Conservation (phyloP, 1,284 basidiomycete species). For the Xerocomus amazonicus region DNA sequence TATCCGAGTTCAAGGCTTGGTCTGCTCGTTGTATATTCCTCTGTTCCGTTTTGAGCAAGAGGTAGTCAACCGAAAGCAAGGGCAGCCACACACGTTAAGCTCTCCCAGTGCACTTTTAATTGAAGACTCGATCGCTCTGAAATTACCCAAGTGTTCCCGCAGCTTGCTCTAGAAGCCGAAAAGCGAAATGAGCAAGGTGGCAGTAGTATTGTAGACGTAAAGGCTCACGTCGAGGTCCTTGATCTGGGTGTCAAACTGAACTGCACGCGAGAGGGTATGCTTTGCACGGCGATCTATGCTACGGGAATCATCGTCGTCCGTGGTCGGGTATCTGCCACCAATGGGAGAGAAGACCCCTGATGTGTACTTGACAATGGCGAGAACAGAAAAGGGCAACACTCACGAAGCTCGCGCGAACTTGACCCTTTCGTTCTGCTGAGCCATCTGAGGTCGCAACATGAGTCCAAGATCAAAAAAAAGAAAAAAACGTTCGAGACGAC, state of each 20-base stretch:
- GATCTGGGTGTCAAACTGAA: constrained; percentile 59
- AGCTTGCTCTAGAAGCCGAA: constrained; percentile 47
- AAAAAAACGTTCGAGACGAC: not conserved
- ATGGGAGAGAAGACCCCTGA: constrained; percentile 5
- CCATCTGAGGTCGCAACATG: constrained; percentile 6
- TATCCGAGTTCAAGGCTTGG: constrained; percentile 51
- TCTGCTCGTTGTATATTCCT: constrained; percentile 55
- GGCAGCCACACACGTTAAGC: constrained; percentile 46
- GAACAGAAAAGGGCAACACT: constrained; percentile 3
- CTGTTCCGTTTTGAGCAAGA: constrained; percentile 33
- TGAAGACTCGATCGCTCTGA: constrained; percentile 62
- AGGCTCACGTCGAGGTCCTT: constrained; percentile 62
- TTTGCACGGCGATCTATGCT: constrained; percentile 44
- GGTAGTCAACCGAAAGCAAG: not conserved
- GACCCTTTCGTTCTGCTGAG: not conserved
- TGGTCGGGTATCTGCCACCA: constrained; percentile 9
- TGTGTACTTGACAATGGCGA: not conserved
- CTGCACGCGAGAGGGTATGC: constrained; percentile 47
- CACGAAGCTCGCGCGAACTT: constrained; percentile 8
- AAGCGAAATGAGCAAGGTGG: not conserved
- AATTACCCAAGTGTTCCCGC: constrained; percentile 65
- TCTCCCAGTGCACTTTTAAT: constrained; percentile 57
- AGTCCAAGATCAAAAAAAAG: not conserved
- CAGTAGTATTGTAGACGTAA: not conserved
- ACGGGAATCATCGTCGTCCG: constrained; percentile 5